A percentile compares a stretch with the other conserved stretches of the same genome.
phyloP scores from a whole-genome alignment of 1,284 basidiomycete genomes.

The Ustilago crameri region DNA sequence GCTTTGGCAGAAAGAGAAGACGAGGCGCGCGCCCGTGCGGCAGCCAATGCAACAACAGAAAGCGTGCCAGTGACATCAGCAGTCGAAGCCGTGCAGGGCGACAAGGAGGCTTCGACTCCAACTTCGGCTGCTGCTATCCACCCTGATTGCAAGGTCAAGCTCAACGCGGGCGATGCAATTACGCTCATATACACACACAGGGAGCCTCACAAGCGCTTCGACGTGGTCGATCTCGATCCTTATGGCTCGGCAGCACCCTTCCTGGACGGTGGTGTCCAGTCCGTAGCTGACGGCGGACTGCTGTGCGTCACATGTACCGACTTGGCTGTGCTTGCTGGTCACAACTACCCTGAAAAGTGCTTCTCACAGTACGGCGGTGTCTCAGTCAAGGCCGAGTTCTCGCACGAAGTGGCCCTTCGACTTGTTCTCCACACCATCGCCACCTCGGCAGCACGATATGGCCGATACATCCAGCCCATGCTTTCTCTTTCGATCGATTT shows the following conservation, averaged over 20 bases:
- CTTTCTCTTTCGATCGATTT: constrained; percentile 96
- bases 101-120: background rate
- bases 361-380: constrained; percentile 82
- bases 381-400: constrained; percentile 89
- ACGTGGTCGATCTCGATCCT: constrained; percentile 95
- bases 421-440: constrained; percentile 87
- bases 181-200: constrained; percentile 91
- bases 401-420: constrained; percentile 75
- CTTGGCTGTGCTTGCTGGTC: constrained; percentile 89
- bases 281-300: constrained; percentile 81
- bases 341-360: constrained; percentile 87
- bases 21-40: constrained; percentile 15
- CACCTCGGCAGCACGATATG: constrained; percentile 88
- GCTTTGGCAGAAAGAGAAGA: constrained; percentile 25
- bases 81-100: background rate
- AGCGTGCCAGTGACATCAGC: background rate
- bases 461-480: constrained; percentile 89
- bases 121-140: constrained; percentile 45
- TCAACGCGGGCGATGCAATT: constrained; percentile 66
- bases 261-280: constrained; percentile 95
- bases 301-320: constrained; percentile 98
- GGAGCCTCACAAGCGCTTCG: constrained; percentile 78
- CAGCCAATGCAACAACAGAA: constrained; percentile 1
- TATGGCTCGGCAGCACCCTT: constrained; percentile 98
- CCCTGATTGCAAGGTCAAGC: constrained; percentile 62